Conservation (phyloP, 257 asterid species). For the Solanum etuberosum region DNA sequence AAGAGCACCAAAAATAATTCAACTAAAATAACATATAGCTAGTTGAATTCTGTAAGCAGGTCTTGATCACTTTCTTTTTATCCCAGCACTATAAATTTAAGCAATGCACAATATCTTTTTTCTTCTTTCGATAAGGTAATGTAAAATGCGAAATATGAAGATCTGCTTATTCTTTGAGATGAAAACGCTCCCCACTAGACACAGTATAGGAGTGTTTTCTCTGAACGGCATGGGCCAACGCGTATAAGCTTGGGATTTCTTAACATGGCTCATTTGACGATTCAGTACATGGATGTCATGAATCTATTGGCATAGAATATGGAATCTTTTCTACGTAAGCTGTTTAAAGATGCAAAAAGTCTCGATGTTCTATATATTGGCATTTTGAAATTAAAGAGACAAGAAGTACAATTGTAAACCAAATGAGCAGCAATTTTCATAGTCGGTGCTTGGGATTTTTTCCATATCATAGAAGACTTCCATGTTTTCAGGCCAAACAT, state of each 20-base stretch:
- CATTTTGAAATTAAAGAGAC: constrained; percentile 5
- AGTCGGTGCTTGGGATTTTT: background rate
- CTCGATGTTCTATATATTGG: background rate
- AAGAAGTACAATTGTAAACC: background rate
- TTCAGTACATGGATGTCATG: background rate
- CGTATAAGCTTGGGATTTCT: background rate
- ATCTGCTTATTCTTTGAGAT: background rate
- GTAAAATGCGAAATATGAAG: background rate
- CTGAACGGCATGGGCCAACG: background rate
- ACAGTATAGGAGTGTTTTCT: background rate
- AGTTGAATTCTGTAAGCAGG: background rate
- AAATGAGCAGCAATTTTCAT: background rate
- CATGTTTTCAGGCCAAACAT: background rate
- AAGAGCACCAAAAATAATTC: background rate
- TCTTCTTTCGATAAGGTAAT: background rate
- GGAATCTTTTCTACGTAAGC: background rate
- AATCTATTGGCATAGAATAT: background rate
- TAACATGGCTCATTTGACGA: background rate
- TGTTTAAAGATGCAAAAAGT: background rate
- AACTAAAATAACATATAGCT: constrained; percentile 3
- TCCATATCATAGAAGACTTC: background rate
- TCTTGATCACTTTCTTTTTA: background rate
- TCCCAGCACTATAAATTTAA: background rate
- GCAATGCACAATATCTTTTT: background rate
- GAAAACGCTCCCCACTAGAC: background rate